Evolutionary conservation across 1,139 yeast genomes (phyloP).

Genomic region (Eremothecium gossypii): DNA sequence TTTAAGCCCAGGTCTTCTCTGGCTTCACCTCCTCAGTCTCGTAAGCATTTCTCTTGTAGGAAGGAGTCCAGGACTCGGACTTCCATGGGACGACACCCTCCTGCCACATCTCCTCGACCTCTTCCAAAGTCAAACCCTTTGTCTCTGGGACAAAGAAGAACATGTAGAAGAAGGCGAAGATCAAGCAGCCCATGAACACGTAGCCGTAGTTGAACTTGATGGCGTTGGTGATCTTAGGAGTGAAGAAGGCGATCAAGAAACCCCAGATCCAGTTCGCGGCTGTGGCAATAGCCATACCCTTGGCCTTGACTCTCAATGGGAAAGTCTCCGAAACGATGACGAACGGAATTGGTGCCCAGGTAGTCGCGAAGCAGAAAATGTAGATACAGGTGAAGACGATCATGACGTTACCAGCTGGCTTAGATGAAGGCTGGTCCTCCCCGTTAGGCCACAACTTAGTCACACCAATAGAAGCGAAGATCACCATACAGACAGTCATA

Average conservation of each 20-base stretch:
- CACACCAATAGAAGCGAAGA: conserved; percentile 56
- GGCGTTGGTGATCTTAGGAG: conserved; percentile 56
- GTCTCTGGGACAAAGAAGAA: conserved; percentile 64
- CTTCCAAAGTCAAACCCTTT: conserved; percentile 61
- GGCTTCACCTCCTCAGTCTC: too few relatives aligned
- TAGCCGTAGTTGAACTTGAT: conserved; percentile 59
- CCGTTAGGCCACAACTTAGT: conserved; percentile 46
- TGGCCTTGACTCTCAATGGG: conserved; percentile 71
- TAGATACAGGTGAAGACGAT: conserved; percentile 69
- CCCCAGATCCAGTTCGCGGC: conserved; percentile 75
- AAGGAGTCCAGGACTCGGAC: conserved; percentile 23
- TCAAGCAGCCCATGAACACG: conserved; percentile 62
- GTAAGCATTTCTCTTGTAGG: conserved; percentile 21
- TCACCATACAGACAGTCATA: conserved; percentile 50
- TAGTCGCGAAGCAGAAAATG: conserved; percentile 70
- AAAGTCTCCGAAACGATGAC: conserved; percentile 66
- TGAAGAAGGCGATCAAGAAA: conserved; percentile 69
- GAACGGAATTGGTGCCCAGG: conserved; percentile 78
- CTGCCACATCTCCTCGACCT: conserved; percentile 51
- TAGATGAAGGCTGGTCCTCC: conserved; percentile 24
- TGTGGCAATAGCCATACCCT: conserved; percentile 67
- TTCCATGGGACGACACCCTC: conserved; percentile 26
- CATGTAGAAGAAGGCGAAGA: conserved; percentile 53
- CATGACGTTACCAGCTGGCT: conserved; percentile 64
- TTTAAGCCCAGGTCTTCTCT: too few relatives aligned